Evolutionary conservation across 176 grass and related monocot genomes (phyloP), one percentile per base, ranked within the genome.

Genomic region (Melocanna baccifera): DNA sequence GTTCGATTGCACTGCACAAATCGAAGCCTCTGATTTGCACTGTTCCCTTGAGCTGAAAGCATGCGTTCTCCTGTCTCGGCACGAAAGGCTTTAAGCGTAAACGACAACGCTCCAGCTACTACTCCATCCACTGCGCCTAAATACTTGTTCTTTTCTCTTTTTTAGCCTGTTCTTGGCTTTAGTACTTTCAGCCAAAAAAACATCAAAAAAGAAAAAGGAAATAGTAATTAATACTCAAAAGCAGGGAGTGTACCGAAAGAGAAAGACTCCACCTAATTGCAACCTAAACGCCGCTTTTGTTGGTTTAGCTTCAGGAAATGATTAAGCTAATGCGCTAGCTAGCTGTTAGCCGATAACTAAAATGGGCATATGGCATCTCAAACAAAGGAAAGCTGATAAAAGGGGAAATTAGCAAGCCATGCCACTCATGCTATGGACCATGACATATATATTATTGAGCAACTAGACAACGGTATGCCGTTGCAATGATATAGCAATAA

Each of bases 211-310:
- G 47, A 51, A 20, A 28, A 59, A 22, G 16, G 1, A 29, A 25
- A 50, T 67, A 30, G 22, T 84, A 67, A 53, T 76, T 71, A 55
- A 76, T 51, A 30, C 78, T 62, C 41, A 48, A 78, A 71, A 55
- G 71, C 55, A 37, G 45, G 32, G 67, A 50, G 69, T 36, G 36
- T 34, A 34, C 34, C 4, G 34, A 87, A 56, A 66, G 13, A 10
- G 6, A 47, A 32, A 81, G 64, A 37, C 78, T 46, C 69, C 77
- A 81, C 71, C 88, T 77, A 86, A 82, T 56, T 63, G 83, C 88
- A 86, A 82, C 88, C 78, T 36, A 90, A 36, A 82, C 78, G 79
- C 66, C 73, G 71, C 83, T 81, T 82, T 66, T 62, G 29, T 64
- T 2, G 32, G 71, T 64, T 42, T 72, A 12, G 26, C 37, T 22